Conservation (phyloP, 2,329 filamentous ascomycete genomes). For the Mycosphaerella sp. region DNA sequence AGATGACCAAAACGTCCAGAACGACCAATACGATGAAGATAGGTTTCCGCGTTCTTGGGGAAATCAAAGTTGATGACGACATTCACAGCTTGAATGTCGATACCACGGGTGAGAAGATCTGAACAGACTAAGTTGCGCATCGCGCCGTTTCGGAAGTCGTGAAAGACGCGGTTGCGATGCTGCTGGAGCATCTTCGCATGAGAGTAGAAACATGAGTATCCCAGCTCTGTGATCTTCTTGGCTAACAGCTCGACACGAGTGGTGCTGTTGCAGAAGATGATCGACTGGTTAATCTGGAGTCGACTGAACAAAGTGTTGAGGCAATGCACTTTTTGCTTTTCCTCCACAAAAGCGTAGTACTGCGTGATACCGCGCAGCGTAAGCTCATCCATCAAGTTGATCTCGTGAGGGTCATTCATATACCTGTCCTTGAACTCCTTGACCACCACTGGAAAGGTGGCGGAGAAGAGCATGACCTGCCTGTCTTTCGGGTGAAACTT, state of each 20-base stretch:
- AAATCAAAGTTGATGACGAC: conserved; percentile 99
- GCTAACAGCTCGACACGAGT: conserved; percentile 95
- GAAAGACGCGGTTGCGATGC: conserved; percentile 95
- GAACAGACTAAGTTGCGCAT: conserved; percentile 98
- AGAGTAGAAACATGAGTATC: conserved; percentile 99
- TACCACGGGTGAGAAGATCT: conserved; percentile 93
- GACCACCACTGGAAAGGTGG: conserved; percentile 93
- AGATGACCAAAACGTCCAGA: conserved; percentile 96
- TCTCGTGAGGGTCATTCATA: conserved; percentile 93
- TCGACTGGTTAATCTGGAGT: conserved; percentile 99
- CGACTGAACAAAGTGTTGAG: conserved; percentile 98
- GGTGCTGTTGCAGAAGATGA: conserved; percentile 99
- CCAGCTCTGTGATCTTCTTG: conserved; percentile 98
- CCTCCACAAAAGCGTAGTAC: conserved; percentile 98
- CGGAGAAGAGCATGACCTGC: conserved; percentile 98
- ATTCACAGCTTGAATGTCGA: conserved; percentile 98
- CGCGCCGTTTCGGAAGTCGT: conserved; percentile 96
- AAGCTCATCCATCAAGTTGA: conserved; percentile 99
- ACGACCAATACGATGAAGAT: conserved; percentile 95
- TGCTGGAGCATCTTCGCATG: conserved; percentile 97
- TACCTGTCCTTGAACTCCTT: conserved; percentile 98
- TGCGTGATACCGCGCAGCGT: conserved; percentile 97
- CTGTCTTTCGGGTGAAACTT: conserved; percentile 95
- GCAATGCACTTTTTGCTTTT: conserved; percentile 99
- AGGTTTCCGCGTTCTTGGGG: conserved; percentile 98